phyloP scores from a whole-genome alignment of 2,329 filamentous ascomycete species.

The Botryosphaeria dothidea region DNA sequence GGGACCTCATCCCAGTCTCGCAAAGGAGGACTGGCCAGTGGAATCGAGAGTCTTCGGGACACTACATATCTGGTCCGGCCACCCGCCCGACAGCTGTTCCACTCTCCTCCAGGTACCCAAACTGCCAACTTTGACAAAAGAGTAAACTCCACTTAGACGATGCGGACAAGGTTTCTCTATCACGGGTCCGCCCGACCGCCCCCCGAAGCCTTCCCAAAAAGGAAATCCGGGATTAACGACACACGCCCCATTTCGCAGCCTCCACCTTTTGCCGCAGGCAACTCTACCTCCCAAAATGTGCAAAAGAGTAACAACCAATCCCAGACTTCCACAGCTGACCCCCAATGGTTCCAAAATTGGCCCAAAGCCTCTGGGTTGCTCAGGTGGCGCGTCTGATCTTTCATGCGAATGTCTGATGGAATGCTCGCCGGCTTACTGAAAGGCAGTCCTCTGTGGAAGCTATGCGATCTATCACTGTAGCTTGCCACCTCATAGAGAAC shows the following conservation, averaged over 20 bases:
- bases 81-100: background rate
- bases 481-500: no score
- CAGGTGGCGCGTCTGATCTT: no score
- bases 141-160: background rate
- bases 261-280: no score
- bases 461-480: no score
- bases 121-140: conserved; percentile 3
- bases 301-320: background rate
- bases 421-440: no score
- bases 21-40: background rate
- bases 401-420: no score
- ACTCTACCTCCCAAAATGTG: no score
- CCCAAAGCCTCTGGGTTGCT: background rate
- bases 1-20: background rate
- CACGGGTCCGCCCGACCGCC: background rate
- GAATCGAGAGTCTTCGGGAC: background rate
- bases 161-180: background rate
- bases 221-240: background rate
- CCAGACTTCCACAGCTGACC: background rate
- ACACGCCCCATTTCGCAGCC: background rate
- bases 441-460: no score
- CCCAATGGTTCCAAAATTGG: background rate
- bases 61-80: background rate
- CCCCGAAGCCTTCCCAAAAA: background rate
- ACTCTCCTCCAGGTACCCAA: background rate